Evolutionary conservation across 768 basidiomycete genomes (phyloP), one percentile per base, ranked within the genome.

Genomic region (Amanita pseudoporphyria): DNA sequence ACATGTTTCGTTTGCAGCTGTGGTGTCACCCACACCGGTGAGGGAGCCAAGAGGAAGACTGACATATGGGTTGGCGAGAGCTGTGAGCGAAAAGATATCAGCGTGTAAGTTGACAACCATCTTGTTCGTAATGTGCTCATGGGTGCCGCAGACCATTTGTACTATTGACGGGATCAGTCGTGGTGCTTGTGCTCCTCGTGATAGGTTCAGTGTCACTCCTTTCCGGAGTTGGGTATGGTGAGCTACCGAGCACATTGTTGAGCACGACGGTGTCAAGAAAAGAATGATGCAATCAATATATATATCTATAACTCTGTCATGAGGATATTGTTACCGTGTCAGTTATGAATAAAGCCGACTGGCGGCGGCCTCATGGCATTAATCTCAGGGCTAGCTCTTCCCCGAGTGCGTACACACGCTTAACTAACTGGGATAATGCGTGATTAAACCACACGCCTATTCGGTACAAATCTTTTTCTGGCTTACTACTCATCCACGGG

Each of bases 1-100:
- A 73, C 71, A 16, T 78, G 76, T 57, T 78, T 71, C 55, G 71
- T 78, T 28, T 82, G 79, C 59, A 64, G 67, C 38, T 82, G 80
- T 54, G 65, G 67, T 18, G 62, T 59, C 9, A 72, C 73, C 6
- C 68, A 64, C 22, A 82, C 78, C 9, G 74, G 73, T 41, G 67
- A 74, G 49, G 71, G 72, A 9, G 63, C 69, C 21, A 74, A 79
- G n/a, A 62, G 68, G 24, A 73, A 79, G 61, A 78, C 73, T 3
- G 75, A 81, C 53, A 65, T 63, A 28, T 92, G 89, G 88, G 87
- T 75, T 1, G 89, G 89, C 4, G 72, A 76, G 46, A 76, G 71
- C 54, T 92, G 89, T 56, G 80, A 90, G 69, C 75, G 81, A 54
- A 81, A 79, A 64, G 89, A 92, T 59, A 67, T 91, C 42, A 89